These are phyloP conservation scores for Catharanthus roseus DNA, from an alignment of 257 asterid species.

Conservation along the genomic window DNA sequence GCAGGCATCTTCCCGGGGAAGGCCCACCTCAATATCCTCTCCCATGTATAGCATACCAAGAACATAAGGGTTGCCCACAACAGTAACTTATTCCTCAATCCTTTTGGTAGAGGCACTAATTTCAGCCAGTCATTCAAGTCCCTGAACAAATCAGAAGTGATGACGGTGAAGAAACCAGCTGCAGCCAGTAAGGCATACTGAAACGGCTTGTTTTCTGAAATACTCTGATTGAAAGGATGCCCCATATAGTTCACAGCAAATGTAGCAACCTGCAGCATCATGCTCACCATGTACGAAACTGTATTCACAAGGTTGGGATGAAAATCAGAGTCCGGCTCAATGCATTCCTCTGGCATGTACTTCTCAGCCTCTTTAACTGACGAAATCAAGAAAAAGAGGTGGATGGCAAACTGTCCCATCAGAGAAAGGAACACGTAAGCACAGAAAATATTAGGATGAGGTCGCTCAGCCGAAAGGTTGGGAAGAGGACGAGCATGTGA, in stretches of 20 bases:
- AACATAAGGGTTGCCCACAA: constrained; percentile 68
- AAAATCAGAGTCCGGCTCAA: constrained; percentile 85
- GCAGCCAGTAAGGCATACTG: constrained; percentile 63
- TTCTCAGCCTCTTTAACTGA: constrained; percentile 88
- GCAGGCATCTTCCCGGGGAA: constrained; percentile 96
- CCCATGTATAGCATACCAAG: constrained; percentile 72
- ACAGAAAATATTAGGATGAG: constrained; percentile 93
- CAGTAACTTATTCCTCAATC: constrained; percentile 75
- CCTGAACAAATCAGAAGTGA: constrained; percentile 77
- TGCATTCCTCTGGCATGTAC: constrained; percentile 96
- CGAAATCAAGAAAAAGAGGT: constrained; percentile 67
- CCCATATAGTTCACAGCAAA: constrained; percentile 99
- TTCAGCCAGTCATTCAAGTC: constrained; percentile 78
- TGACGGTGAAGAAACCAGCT: constrained; percentile 69
- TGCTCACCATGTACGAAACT: constrained; percentile 91
- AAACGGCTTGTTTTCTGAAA: constrained; percentile 74
- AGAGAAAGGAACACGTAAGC: constrained; percentile 88
- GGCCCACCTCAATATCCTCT: constrained; percentile 74
- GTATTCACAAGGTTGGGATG: constrained; percentile 96
- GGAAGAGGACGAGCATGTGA: constrained; percentile 95
- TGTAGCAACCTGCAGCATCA: constrained; percentile 98
- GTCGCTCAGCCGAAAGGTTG: constrained; percentile 81
- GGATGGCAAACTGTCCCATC: constrained; percentile 81
- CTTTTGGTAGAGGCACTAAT: constrained; percentile 75
- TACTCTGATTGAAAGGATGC: constrained; percentile 95